Evolutionary conservation across 2,329 filamentous ascomycete genomes (phyloP).

Genomic region (Pseudogymnoascus sp.): DNA sequence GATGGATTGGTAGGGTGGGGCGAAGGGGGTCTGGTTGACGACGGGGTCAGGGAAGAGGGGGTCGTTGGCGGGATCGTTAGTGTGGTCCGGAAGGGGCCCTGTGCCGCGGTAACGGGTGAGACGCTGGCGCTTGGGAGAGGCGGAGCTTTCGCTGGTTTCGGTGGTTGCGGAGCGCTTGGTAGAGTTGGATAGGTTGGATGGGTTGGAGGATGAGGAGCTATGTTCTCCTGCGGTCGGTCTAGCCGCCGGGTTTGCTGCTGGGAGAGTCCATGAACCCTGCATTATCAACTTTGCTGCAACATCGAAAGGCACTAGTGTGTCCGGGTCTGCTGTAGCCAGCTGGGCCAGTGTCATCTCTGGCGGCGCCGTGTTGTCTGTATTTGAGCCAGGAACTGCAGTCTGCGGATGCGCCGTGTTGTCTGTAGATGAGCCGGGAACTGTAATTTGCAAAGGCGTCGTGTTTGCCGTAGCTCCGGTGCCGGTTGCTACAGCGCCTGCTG

Average conservation of each 20-base stretch:
- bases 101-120: neutral
- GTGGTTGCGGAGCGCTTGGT: neutral
- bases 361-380: neutral
- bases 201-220: neutral
- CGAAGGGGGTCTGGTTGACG: conserved; percentile 11
- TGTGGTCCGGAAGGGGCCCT: neutral
- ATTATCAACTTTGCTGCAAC: neutral
- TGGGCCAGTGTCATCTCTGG: neutral
- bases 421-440: neutral
- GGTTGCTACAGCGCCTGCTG: neutral
- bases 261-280: no score
- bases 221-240: neutral
- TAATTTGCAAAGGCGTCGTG: neutral
- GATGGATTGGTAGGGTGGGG: conserved; percentile 16
- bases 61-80: neutral
- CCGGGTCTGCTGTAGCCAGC: neutral
- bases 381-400: neutral
- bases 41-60: neutral
- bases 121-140: neutral
- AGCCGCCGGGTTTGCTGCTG: neutral
- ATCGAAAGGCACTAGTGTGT: neutral
- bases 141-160: neutral
- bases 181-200: neutral
- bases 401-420: neutral
- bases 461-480: neutral